phyloP scores from a whole-genome alignment of 1,139 yeast genomes.

The Candida labiduridarum region DNA sequence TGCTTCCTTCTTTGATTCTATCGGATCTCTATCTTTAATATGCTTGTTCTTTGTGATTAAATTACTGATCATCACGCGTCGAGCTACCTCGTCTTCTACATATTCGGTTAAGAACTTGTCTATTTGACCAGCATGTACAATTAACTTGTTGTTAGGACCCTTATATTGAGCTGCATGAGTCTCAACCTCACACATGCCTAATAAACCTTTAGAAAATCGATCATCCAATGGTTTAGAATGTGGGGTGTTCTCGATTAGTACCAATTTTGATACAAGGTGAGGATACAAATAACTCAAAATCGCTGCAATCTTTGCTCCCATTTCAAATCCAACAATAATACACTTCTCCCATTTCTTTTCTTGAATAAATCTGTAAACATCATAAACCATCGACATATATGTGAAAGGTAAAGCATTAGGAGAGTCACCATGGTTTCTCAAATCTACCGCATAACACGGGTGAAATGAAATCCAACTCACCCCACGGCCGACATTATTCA shows the following conservation, averaged over 20 bases:
- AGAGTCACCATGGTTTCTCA: slow-evolving; percentile 57
- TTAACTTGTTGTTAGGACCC: slow-evolving; percentile 6
- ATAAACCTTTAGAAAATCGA: slow-evolving; percentile 28
- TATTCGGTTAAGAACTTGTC: slow-evolving; percentile 23
- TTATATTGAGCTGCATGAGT: slow-evolving; percentile 9
- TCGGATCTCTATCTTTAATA: slow-evolving; percentile 9
- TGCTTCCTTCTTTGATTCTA: slow-evolving; percentile 18
- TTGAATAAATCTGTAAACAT: slow-evolving; percentile 34
- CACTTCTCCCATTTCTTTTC: slow-evolving; percentile 27
- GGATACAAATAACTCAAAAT: slow-evolving; percentile 42
- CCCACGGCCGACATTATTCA: slow-evolving; percentile 36
- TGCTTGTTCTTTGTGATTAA: slow-evolving; percentile 19
- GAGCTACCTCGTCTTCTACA: slow-evolving; percentile 26
- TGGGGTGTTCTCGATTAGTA: slow-evolving; percentile 55
- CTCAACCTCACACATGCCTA: slow-evolving; percentile 39
- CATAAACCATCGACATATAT: slow-evolving; percentile 45
- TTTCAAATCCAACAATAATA: slow-evolving; percentile 51
- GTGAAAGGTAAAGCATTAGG: slow-evolving; percentile 46
- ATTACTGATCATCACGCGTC: slow-evolving; percentile 34
- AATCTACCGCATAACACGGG: slow-evolving; percentile 46
- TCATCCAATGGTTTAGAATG: slow-evolving; percentile 26
- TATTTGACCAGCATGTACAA: slow-evolving; percentile 13
- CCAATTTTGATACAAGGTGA: slow-evolving; percentile 37
- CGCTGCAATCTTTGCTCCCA: slow-evolving; percentile 60
- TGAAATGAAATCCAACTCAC: slow-evolving; percentile 31